Evolutionary conservation across 1,139 yeast species (phyloP).

Genomic region (Sugiyamaella novakii): DNA sequence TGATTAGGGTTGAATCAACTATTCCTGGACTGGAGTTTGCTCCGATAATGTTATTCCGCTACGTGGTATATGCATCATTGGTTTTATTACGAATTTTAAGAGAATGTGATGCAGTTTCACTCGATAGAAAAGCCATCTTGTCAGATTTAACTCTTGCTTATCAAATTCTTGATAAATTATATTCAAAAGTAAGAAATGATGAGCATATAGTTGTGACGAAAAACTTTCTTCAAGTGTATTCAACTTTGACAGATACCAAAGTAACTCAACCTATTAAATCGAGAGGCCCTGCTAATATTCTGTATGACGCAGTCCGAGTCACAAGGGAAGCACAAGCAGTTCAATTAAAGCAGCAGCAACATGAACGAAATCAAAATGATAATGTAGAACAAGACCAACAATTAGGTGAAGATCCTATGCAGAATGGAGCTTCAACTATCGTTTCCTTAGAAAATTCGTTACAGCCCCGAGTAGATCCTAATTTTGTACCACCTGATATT

Average conservation of each 20-base stretch:
- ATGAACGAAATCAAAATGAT: background rate
- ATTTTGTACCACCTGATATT: background rate
- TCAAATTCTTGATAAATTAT: conserved; percentile 12
- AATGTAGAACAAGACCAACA: too few species aligned
- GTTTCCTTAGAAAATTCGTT: background rate
- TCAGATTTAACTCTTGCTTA: conserved; percentile 10
- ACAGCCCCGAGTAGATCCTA: conserved; percentile 1
- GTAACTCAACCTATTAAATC: conserved; percentile 14
- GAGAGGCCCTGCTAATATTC: conserved; percentile 18
- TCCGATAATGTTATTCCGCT: conserved; percentile 10
- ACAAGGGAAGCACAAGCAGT: conserved; percentile 15
- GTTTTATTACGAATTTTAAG: conserved; percentile 12
- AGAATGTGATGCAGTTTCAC: conserved; percentile 8
- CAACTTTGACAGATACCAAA: conserved; percentile 3
- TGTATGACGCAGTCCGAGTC: conserved; percentile 16
- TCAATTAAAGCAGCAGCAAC: conserved; percentile 1
- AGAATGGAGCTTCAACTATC: background rate
- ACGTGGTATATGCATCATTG: conserved; percentile 13
- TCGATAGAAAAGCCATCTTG: conserved; percentile 9
- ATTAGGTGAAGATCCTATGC: background rate
- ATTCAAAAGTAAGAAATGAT: conserved; percentile 7
- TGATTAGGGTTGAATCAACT: conserved; percentile 4
- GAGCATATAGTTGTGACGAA: conserved; percentile 12
- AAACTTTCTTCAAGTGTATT: conserved; percentile 16
- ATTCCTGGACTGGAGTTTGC: conserved; percentile 10